A percentile compares a stretch with the other conserved stretches of the same genome.
Evolutionary conservation across 805 yeast genomes (phyloP).

Genomic region (Wickerhamiella shivajii): DNA sequence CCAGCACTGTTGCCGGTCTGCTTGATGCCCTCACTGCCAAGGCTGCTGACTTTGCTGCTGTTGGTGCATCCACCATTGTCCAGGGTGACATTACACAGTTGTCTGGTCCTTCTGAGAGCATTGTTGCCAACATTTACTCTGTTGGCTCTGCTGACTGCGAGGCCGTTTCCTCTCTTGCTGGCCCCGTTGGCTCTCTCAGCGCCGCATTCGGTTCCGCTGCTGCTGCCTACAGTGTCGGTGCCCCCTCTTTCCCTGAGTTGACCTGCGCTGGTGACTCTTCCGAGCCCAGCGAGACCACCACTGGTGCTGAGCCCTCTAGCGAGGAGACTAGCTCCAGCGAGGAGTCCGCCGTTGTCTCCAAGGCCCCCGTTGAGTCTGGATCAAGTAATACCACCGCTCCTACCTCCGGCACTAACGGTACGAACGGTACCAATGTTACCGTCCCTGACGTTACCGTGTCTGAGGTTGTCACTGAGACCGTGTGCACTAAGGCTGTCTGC

Average conservation of each 20-base stretch:
- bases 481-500: slow-evolving; percentile 6
- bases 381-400: slow-evolving; percentile 3
- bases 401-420: not conserved
- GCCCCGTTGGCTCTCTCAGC: slow-evolving; percentile 9
- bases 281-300: too few species aligned
- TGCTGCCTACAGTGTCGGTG: slow-evolving; percentile 6
- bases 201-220: slow-evolving; percentile 6
- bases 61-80: slow-evolving; percentile 18
- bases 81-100: slow-evolving; percentile 15
- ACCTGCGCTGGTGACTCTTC: slow-evolving; percentile 9
- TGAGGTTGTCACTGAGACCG: slow-evolving; percentile 5
- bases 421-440: not conserved
- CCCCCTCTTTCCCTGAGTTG: slow-evolving; percentile 8
- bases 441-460: not conserved
- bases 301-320: slow-evolving; percentile 4
- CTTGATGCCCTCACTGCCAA: slow-evolving; percentile 14
- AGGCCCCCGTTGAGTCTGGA: slow-evolving; percentile 1
- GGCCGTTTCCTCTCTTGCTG: slow-evolving; percentile 11
- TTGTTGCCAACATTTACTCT: slow-evolving; percentile 11
- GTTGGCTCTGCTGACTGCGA: slow-evolving; percentile 9
- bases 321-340: too few species aligned
- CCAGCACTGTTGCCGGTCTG: slow-evolving; percentile 11
- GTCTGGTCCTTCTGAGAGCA: slow-evolving; percentile 13
- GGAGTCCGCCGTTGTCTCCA: too few species aligned
- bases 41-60: slow-evolving; percentile 15